Base-by-base conservation (phyloP, 2,329 filamentous ascomycete species). In the Aureobasidium namibiae region DNA sequence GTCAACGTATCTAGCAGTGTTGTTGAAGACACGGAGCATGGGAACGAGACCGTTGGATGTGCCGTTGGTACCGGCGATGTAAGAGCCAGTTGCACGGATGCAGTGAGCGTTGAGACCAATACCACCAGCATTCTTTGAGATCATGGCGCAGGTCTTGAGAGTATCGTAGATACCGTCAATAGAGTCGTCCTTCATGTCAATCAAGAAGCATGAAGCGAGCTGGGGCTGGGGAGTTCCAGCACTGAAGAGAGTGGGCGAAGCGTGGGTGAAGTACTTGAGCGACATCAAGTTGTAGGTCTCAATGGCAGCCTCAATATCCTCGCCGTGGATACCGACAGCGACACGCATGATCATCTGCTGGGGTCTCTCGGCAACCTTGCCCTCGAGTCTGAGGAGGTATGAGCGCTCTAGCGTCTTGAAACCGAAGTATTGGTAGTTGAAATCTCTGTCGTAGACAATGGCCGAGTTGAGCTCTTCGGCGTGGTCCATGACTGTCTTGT, bases 261-360 rank as follows among this genome's bases (percentile, higher is more conserved):
- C 94, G 71, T 99, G 94, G 59, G 94, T 99, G 78, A 99, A 99
- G 80, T 89, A 92, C 77, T 97, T 97, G 80, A 86, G 91, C 33
- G 94, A 99, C 92, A 99, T 96, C 76, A 95, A 84, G 78, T 97
- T 92, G 81, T 99, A 99, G 42, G 94, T 97, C 82, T 99, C 91
- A 58, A 97, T 86, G 64, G 90, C 92, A 70, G 87, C 90, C 78
- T 97, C 94, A 62, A 99, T 88, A 69, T 97, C 84, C 64, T 96
- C 90, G 61, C 92, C 92, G 80, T 95, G 95, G 67, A 99, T 96
- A 61, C 94, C 94, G 61, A 99, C 92, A 67, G 94, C 85, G 57
- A 99, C 94, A 82, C 94, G 90, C 94, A 99, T 99, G 69, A 99
- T 92, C 91, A 99, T 94, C 79, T 99, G 94, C 77, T 99, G 94